These are phyloP conservation scores for Achlya hypogyna DNA, from an alignment of 352 stramenopile genomes.

Conservation along the genomic window DNA sequence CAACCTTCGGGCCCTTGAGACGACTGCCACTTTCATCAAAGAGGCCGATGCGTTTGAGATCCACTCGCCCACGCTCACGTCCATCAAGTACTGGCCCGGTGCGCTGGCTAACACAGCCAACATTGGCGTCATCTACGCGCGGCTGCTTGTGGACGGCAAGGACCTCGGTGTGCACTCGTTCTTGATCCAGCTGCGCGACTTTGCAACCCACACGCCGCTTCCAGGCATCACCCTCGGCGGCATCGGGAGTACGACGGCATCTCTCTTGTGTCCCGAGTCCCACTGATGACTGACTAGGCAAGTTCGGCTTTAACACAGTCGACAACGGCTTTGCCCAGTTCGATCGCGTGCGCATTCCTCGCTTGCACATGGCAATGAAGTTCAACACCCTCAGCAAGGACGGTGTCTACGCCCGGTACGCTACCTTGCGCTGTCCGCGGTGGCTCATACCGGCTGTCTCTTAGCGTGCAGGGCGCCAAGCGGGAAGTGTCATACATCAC, in stretches of 20 bases:
- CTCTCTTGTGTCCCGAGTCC: neutral
- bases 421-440: neutral
- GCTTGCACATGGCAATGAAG: constrained; percentile 48
- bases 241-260: constrained; percentile 27
- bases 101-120: constrained; percentile 72
- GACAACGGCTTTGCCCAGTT: constrained; percentile 77
- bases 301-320: constrained; percentile 64
- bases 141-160: constrained; percentile 70
- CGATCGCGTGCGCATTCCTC: constrained; percentile 57
- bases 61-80: constrained; percentile 91
- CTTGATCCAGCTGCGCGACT: constrained; percentile 89
- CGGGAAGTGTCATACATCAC: constrained; percentile 16
- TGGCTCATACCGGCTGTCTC: neutral
- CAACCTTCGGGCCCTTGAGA: constrained; percentile 86
- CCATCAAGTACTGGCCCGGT: constrained; percentile 95
- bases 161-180: constrained; percentile 94
- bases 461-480: constrained; percentile 9
- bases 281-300: constrained; percentile 20
- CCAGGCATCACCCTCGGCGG: constrained; percentile 52
- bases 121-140: constrained; percentile 92
- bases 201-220: constrained; percentile 49
- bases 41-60: constrained; percentile 89
- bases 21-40: constrained; percentile 90
- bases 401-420: constrained; percentile 5
- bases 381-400: constrained; percentile 5